Evolutionary conservation across 805 yeast genomes (phyloP), one percentile per base, ranked within the genome.

Genomic region (Myxozyma sirexii): DNA sequence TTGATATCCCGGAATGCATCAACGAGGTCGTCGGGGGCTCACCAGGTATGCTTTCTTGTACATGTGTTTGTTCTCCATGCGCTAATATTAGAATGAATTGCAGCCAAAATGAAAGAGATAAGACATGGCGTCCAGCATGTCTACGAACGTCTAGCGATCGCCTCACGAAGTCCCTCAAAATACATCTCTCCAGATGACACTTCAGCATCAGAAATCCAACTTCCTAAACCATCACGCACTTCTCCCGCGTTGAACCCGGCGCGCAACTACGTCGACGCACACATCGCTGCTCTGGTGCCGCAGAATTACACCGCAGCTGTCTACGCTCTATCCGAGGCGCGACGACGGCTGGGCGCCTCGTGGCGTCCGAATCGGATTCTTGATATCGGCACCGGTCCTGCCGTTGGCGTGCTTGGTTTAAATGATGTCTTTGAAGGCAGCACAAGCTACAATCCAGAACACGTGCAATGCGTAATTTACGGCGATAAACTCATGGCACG

Each of bases 351-450:
- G 21, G 87, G 85, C 0, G 74, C 70, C 0, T 49, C 63, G 0
- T 88, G 90, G 75, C 72, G 72, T 23, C 97, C 97, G 0, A 69
- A 79, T 29, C 76, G 82, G 4, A 82, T 94, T 0, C 76, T 94
- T 51, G 96, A 90, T 69, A 82, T 90, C 13, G 93, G 97, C 0
- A 85, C 80, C 70, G 98, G 99, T 0, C 98, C 99, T 0, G 93
- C 90, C 1, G 86, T 96, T 0, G 97, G 97, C 1, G 84, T 94
- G 77, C 75, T 92, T 15, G 98, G 96, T 0, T 76, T 91, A 54
- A 90, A 92, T 69, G 97, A 91, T 68, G 68, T 92, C 0, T 83
- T 90, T 84, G 91, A 88, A 0, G 79, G 79, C 1, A 80, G 80
- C 19, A 65, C 48, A 8, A 55, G 63, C 0, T 87, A 82, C 75